phyloP scores from a whole-genome alignment of 148 eudicot genomes.

The Fagopyrum esculentum region DNA sequence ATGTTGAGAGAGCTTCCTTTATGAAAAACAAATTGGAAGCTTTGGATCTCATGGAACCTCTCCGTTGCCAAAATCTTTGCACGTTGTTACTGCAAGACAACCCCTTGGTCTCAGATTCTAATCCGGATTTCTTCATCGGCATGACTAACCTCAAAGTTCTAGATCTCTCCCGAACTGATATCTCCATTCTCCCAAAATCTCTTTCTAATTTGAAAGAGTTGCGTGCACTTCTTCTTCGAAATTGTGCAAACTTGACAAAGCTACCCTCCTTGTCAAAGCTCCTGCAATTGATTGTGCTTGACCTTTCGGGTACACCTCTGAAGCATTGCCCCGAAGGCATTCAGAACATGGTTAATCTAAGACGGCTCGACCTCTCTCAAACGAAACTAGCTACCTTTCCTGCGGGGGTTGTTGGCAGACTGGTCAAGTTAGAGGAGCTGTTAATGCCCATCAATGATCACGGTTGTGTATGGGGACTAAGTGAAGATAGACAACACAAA shows the following conservation, averaged over 20 bases:
- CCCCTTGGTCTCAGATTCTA: background rate
- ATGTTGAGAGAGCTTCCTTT: conserved; percentile 27
- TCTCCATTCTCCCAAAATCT: conserved; percentile 25
- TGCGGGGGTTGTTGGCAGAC: conserved; percentile 15
- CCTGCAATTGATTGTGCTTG: conserved; percentile 16
- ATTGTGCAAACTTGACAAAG: conserved; percentile 17
- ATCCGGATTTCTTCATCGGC: conserved; percentile 17
- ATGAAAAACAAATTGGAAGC: conserved; percentile 21
- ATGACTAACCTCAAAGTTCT: conserved; percentile 22
- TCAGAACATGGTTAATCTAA: conserved; percentile 15
- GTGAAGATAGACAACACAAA: conserved; percentile 7
- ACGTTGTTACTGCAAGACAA: conserved; percentile 24
- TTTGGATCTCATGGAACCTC: conserved; percentile 8
- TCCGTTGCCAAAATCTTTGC: conserved; percentile 16
- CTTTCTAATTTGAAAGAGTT: conserved; percentile 18
- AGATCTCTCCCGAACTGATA: conserved; percentile 23
- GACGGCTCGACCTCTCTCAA: conserved; percentile 25
- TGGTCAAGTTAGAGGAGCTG: conserved; percentile 23
- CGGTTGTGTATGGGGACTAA: conserved; percentile 29
- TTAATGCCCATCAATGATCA: conserved; percentile 18
- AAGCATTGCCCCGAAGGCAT: conserved; percentile 26
- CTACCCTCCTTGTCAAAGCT: conserved; percentile 24
- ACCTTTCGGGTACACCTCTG: conserved; percentile 22
- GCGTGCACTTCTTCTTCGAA: conserved; percentile 20
- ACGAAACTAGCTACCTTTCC: conserved; percentile 20